Percentiles rank a stretch among this genome's conserved stretches.
These are phyloP conservation scores for Elsinoe australis DNA, from an alignment of 2,329 filamentous ascomycete genomes.

Conservation along the genomic window DNA sequence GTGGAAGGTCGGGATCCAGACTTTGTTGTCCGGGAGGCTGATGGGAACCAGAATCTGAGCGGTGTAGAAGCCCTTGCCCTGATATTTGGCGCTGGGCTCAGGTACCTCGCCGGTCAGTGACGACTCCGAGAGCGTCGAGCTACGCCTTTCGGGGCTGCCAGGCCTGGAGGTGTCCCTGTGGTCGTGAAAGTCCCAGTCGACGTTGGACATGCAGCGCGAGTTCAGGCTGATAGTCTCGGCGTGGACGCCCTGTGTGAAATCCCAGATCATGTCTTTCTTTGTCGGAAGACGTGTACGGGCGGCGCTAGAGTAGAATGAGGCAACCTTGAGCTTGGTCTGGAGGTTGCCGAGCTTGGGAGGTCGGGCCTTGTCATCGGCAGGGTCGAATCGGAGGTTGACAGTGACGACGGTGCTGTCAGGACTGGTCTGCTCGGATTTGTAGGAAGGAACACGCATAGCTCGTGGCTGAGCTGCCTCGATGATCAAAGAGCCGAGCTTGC, in stretches of 20 bases:
- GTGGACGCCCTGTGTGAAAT: slow-evolving; percentile 47
- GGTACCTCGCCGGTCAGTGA: slow-evolving; percentile 28
- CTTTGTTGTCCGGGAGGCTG: slow-evolving; percentile 50
- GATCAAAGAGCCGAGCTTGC: slow-evolving; percentile 50
- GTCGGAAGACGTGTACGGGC: slow-evolving; percentile 46
- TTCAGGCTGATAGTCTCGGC: slow-evolving; percentile 47
- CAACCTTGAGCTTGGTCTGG: slow-evolving; percentile 48
- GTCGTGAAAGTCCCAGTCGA: slow-evolving; percentile 47
- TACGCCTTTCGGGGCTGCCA: no score
- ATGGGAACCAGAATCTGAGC: slow-evolving; percentile 57
- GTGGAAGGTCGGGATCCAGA: slow-evolving; percentile 63
- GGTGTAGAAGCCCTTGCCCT: slow-evolving; percentile 49
- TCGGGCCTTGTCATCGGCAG: slow-evolving; percentile 39
- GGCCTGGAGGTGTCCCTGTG: slow-evolving; percentile 26
- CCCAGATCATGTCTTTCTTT: slow-evolving; percentile 35
- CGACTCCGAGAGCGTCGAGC: no score
- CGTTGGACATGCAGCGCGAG: slow-evolving; percentile 49
- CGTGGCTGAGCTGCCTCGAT: slow-evolving; percentile 53
- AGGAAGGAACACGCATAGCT: slow-evolving; percentile 44
- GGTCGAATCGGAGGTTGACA: slow-evolving; percentile 55
- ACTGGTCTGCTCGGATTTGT: slow-evolving; percentile 30
- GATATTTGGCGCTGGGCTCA: slow-evolving; percentile 35
- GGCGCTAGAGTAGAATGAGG: slow-evolving; percentile 49
- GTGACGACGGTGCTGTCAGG: slow-evolving; percentile 49
- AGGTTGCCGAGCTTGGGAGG: slow-evolving; percentile 50